These are phyloP conservation scores for Carnegiea gigantea DNA, from an alignment of 179 eudicot species.

Conservation along the genomic window DNA sequence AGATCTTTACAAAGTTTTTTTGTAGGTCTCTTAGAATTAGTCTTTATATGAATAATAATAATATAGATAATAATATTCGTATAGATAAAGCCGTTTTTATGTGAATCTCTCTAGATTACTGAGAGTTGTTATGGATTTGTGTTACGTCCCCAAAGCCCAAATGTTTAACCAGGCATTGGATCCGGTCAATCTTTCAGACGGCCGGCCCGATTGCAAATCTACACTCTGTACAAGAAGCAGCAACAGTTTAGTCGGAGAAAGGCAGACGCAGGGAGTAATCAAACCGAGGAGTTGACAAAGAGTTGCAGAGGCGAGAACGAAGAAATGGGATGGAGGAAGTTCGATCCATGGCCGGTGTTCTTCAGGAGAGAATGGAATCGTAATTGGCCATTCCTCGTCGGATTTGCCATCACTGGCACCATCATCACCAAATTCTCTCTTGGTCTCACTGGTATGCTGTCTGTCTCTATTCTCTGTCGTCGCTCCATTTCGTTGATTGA, in stretches of 20 bases:
- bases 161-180: too few species aligned
- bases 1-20: too few species aligned
- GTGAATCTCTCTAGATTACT: too few species aligned
- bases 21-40: too few species aligned
- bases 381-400: conserved; percentile 69
- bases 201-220: neutral
- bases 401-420: conserved; percentile 59
- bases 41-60: too few species aligned
- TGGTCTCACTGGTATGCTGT: conserved; percentile 46
- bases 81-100: too few species aligned
- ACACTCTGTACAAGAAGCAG: neutral
- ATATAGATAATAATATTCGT: too few species aligned
- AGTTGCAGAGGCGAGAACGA: neutral
- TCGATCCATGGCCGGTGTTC: conserved; percentile 74
- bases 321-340: conserved; percentile 53
- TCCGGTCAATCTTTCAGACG: neutral
- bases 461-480: neutral
- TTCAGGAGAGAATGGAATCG: conserved; percentile 69
- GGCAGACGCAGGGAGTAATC: neutral
- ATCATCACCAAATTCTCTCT: conserved; percentile 60
- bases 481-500: neutral
- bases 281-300: neutral
- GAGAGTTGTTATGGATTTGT: too few species aligned
- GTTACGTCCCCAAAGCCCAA: neutral
- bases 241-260: neutral